phyloP scores from a whole-genome alignment of 1,284 basidiomycete genomes.

The Laetiporus sulphureus region DNA sequence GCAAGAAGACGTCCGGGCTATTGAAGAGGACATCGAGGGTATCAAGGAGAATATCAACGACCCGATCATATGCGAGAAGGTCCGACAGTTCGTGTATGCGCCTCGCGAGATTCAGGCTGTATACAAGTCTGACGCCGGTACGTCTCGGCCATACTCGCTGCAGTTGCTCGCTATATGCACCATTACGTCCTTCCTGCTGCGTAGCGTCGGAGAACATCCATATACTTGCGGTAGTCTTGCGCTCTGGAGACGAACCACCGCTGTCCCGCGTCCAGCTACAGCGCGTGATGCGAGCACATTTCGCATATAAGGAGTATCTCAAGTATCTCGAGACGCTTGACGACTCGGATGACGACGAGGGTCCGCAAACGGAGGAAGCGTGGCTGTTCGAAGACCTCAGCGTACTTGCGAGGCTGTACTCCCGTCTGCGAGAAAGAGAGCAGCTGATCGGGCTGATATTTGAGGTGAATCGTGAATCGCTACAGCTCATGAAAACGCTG shows the following conservation, averaged over 20 bases:
- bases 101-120: slow-evolving; percentile 83
- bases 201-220: slow-evolving; percentile 69
- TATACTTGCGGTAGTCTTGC: slow-evolving; percentile 77
- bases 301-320: slow-evolving; percentile 73
- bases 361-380: slow-evolving; percentile 86
- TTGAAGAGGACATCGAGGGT: slow-evolving; percentile 82
- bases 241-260: slow-evolving; percentile 72
- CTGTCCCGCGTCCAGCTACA: slow-evolving; percentile 74
- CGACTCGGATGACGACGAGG: slow-evolving; percentile 90
- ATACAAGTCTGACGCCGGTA: slow-evolving; percentile 75
- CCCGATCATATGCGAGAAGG: slow-evolving; percentile 81
- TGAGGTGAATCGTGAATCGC: slow-evolving; percentile 52
- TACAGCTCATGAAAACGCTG: background rate
- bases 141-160: slow-evolving; percentile 16
- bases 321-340: slow-evolving; percentile 52
- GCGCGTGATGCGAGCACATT: slow-evolving; percentile 68
- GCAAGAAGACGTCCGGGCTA: slow-evolving; percentile 79
- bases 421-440: slow-evolving; percentile 83
- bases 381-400: slow-evolving; percentile 92
- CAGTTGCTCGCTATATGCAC: background rate
- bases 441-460: slow-evolving; percentile 92
- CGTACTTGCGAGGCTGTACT: slow-evolving; percentile 73
- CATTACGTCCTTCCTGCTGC: background rate
- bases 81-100: slow-evolving; percentile 82
- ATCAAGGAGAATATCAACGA: slow-evolving; percentile 90